phyloP scores from a whole-genome alignment of 2,329 filamentous ascomycete genomes.

The Calonectria multiphialidica region DNA sequence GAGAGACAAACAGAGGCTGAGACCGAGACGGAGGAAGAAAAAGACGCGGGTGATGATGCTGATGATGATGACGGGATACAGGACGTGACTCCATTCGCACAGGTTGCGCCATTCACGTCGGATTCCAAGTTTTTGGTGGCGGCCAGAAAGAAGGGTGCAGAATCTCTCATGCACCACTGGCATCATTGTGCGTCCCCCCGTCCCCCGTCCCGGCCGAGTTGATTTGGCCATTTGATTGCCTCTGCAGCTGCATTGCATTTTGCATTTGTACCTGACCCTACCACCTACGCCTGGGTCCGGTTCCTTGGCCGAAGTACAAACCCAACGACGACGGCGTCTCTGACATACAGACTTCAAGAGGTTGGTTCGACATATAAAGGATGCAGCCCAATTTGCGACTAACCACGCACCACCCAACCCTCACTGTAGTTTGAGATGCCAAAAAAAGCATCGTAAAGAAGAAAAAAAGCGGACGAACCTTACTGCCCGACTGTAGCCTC shows the following conservation, averaged over 20 bases:
- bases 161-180: conserved; percentile 12
- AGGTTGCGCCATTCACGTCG: not conserved
- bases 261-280: conserved; percentile 21
- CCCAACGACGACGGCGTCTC: not conserved
- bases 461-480: not conserved
- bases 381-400: not conserved
- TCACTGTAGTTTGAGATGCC: not conserved
- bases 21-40: too few relatives aligned
- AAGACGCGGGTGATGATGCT: too few relatives aligned
- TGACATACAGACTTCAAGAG: conserved; percentile 3
- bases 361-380: not conserved
- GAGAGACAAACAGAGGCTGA: too few relatives aligned
- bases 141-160: not conserved
- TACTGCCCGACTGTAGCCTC: conserved; percentile 10
- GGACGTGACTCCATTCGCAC: not conserved
- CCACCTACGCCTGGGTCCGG: not conserved
- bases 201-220: conserved; percentile 2
- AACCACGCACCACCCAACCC: not conserved
- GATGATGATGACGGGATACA: not conserved
- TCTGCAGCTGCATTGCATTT: conserved; percentile 23
- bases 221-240: conserved; percentile 1
- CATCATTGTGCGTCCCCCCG: conserved; percentile 17
- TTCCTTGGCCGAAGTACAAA: conserved; percentile 16
- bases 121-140: not conserved
- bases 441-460: not conserved